Evolutionary conservation across 805 yeast species (phyloP).

Genomic region (Teunomyces stri): DNA sequence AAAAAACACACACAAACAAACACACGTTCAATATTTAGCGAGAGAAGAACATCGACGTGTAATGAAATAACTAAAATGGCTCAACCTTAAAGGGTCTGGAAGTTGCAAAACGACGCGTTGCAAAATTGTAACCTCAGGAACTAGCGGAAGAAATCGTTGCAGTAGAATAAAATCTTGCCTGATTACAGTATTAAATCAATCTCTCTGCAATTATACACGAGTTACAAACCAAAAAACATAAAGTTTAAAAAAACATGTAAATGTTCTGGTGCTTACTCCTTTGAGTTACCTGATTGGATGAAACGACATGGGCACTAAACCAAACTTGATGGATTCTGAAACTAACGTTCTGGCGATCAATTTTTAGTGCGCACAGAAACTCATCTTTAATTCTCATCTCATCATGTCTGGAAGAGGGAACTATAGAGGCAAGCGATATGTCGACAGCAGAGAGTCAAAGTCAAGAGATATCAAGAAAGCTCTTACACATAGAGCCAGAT

Average conservation of each 20-base stretch:
- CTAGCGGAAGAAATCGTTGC: neutral
- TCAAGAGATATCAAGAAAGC: conserved; percentile 72
- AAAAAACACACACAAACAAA: neutral
- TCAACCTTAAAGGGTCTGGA: too few species aligned
- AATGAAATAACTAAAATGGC: too few species aligned
- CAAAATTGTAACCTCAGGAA: neutral
- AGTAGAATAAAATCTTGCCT: too few species aligned
- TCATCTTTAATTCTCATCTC: conserved; percentile 1
- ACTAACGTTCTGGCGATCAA: neutral
- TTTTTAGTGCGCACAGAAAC: neutral
- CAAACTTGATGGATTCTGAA: too few species aligned
- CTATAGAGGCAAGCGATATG: conserved; percentile 23
- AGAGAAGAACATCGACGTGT: too few species aligned
- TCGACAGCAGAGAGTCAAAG: conserved; percentile 39
- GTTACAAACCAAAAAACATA: too few species aligned
- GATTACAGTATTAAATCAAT: too few species aligned
- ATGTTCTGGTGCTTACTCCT: too few species aligned
- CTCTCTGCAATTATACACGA: neutral
- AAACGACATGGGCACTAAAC: too few species aligned
- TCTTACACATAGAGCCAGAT: conserved; percentile 73
- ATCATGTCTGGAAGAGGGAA: conserved; percentile 11
- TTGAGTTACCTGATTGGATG: too few species aligned
- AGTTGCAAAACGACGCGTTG: neutral
- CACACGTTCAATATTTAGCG: neutral
- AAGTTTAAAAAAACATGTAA: too few species aligned